Evolutionary conservation across 495 filamentous ascomycete genomes (phyloP).

Genomic region (Penicillium cinerascens): DNA sequence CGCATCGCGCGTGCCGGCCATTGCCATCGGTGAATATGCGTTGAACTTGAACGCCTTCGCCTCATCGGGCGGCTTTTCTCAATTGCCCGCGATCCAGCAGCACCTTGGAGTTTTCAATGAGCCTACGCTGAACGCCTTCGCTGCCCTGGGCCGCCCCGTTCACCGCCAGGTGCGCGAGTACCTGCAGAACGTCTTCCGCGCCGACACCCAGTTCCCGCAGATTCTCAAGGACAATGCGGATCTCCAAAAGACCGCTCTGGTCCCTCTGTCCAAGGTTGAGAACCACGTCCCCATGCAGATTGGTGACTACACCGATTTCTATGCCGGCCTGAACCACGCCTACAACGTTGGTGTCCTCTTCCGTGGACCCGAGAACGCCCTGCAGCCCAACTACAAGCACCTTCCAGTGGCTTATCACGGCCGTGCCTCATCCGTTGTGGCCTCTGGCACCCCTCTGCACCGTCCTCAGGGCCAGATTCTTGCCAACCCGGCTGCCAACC

Average conservation of each 20-base stretch:
- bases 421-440: constrained; percentile 71
- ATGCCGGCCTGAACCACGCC: constrained; percentile 87
- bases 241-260: constrained; percentile 51
- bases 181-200: constrained; percentile 67
- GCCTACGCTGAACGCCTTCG: constrained; percentile 77
- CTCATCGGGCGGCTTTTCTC: constrained; percentile 54
- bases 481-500: constrained; percentile 56
- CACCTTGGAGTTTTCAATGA: constrained; percentile 62
- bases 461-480: constrained; percentile 84
- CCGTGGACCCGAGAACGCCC: constrained; percentile 72
- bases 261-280: constrained; percentile 55
- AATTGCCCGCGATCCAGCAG: constrained; percentile 54
- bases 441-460: constrained; percentile 70
- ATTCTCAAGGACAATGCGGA: constrained; percentile 55
- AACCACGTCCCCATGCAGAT: constrained; percentile 83
- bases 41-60: constrained; percentile 72
- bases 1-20: constrained; percentile 59
- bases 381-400: constrained; percentile 89
- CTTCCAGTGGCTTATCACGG: constrained; percentile 89
- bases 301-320: constrained; percentile 98
- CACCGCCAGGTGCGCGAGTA: constrained; percentile 70
- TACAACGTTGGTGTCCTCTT: constrained; percentile 77
- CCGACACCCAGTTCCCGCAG: constrained; percentile 55
- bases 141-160: constrained; percentile 65
- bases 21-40: constrained; percentile 73